Evolutionary conservation across 2,329 filamentous ascomycete genomes (phyloP), one percentile per base, ranked within the genome.

Genomic region (Fusarium coicis): DNA sequence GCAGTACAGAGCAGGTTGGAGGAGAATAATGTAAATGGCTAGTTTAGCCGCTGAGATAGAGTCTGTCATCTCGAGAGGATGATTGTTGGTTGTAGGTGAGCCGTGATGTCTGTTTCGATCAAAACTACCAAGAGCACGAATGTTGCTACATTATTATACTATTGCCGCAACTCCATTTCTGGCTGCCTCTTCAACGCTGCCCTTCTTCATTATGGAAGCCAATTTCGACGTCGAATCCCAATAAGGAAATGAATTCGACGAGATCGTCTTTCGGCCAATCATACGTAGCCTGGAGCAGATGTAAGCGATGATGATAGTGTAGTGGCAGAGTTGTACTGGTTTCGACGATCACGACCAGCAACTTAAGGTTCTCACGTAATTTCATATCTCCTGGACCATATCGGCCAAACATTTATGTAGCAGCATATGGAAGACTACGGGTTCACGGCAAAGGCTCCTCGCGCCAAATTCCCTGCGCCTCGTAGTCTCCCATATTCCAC

Each of bases 1-100:
- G 12, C 64, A 67, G 26, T 67, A 67, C 16, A 36, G 21, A 12
- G 64, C 63, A 52, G 63, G 64, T 15, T 67, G 64, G 5, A 34
- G 43, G n/a, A 67, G 28, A 30, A 67, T 60, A 8, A 67, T 59
- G 1, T 60, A 67, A 7, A 67, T 49, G 18, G 64, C 64, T 1
- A 67, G 21, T 26, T 67, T 52, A 6, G 64, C 64, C 23, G 63
- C 64, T 5, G 64, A 46, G 32, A 42, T 26, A 3, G 62, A 61
- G 62, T 67, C 64, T 36, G 53, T 46, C 64, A 67, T 67, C 36
- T 44, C 28, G 63, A 44, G 21, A 23, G 6, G 18, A 49, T 26
- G 14, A 19, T 7, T 8, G 54, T 37, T 64, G 7, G 54, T 37
- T 64, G 7, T 28, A 34, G 32, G 34, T 42, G 32, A 34, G 19